A percentile compares a stretch with the other conserved stretches of the same genome.
Conservation (phyloP, 1,139 yeast genomes). For the Meyerozyma carpophila region DNA sequence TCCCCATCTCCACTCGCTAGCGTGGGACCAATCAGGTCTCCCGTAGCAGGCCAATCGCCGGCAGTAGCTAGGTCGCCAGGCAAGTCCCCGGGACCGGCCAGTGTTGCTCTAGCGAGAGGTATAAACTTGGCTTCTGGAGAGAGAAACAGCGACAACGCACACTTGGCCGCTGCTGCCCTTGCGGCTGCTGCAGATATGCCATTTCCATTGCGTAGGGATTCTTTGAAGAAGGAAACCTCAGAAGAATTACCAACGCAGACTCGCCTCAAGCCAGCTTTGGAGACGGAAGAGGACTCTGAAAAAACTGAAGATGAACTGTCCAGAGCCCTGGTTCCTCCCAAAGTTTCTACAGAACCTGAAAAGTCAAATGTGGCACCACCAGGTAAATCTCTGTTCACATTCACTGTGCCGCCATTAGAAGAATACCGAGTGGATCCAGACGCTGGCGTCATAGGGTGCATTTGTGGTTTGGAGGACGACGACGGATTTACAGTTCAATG, state of each 20-base stretch:
- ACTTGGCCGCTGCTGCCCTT: conserved; percentile 65
- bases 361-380: not conserved
- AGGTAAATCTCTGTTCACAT: not conserved
- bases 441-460: conserved; percentile 82
- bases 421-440: conserved; percentile 68
- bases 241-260: not conserved
- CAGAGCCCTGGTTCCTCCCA: not conserved
- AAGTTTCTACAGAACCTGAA: not conserved
- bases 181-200: conserved; percentile 72
- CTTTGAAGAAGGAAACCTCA: not conserved
- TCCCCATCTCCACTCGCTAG: not conserved
- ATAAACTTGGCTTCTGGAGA: conserved; percentile 33
- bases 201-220: conserved; percentile 35
- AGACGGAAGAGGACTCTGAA: conserved; percentile 8
- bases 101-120: conserved; percentile 42
- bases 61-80: not conserved
- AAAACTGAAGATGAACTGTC: conserved; percentile 14
- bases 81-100: conserved; percentile 44
- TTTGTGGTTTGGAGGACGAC: conserved; percentile 84
- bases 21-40: not conserved
- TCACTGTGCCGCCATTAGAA: conserved; percentile 25
- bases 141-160: conserved; percentile 43
- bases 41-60: conserved; percentile 2
- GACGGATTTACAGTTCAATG: conserved; percentile 96
- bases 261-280: not conserved